Evolutionary conservation across 202 grass and related monocot species (phyloP), one percentile per base, ranked within the genome.

Genomic region (Carex arenaria): DNA sequence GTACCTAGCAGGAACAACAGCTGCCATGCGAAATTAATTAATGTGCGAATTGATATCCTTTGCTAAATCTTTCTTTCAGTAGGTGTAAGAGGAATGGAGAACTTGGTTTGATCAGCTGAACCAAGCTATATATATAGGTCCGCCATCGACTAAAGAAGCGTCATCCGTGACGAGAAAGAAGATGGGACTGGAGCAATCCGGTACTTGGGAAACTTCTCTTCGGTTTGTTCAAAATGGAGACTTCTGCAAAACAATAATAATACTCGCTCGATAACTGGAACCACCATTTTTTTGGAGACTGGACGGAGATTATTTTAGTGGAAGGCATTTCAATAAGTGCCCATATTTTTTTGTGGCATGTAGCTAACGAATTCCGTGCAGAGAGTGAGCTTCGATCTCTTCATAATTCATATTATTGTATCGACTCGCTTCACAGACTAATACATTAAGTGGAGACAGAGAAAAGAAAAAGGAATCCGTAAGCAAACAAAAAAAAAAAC

Each of bases 11-110:
- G 5, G 67, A 81, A 57, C 8, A 17, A 86, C 43, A 30, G 20
- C 4, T 15, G 31, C n/a, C 65, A 79, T 80, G 47, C 43, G 45
- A 91, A n/a, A n/a, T n/a, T n/a, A n/a, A n/a, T n/a, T n/a, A 70
- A 53, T 70, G 45, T 30, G 22, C 20, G 17, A 53, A 67, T 67
- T 31, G 43, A 82, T 36, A 15, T 55, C 19, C 52, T 38, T 49
- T 15, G 47, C 47, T 76, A 15, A 45, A 18, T 79, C 3, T 26
- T 47, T 23, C 45, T 17, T 11, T 10, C n/a, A 49, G 26, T 7
- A 32, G 1, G 63, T 15, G 13, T 5, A 1, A 7, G 14, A n/a
- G 4, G 18, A 64, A 64, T 32, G 3, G 63, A 66, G 65, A 13
- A 4, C 45, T 45, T 45, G 43, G 43, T 12, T 67, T 7, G 64